Evolutionary conservation across 306 rosid genomes (phyloP).

Genomic region (Pachyrhizus erosus): DNA sequence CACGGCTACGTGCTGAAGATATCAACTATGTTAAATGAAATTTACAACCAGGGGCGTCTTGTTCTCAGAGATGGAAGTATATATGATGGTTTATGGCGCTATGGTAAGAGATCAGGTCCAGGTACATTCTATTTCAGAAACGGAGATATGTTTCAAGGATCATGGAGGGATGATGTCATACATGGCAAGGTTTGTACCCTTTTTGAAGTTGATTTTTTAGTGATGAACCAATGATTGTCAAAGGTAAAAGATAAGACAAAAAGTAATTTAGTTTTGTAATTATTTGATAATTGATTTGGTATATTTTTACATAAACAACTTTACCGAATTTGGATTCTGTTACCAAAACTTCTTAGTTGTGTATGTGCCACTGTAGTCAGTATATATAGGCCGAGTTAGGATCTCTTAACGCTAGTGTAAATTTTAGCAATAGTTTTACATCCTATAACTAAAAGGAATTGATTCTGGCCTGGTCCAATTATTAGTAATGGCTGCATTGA

Average conservation of each 20-base stretch:
- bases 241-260: background rate
- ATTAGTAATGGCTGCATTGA: slow-evolving; percentile 3
- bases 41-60: slow-evolving; percentile 74
- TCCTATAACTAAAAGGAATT: background rate
- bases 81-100: slow-evolving; percentile 93
- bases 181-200: slow-evolving; percentile 84
- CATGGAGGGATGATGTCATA: slow-evolving; percentile 97
- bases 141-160: slow-evolving; percentile 96
- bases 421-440: background rate
- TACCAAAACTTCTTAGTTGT: background rate
- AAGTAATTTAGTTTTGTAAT: slow-evolving; percentile 2
- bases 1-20: slow-evolving; percentile 26
- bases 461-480: slow-evolving; percentile 11
- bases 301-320: background rate
- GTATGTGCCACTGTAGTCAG: background rate
- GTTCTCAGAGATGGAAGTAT: slow-evolving; percentile 82
- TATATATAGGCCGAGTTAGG: background rate
- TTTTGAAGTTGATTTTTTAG: slow-evolving; percentile 24
- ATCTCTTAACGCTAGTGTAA: background rate
- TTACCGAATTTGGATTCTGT: no score
- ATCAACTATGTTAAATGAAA: slow-evolving; percentile 34
- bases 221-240: slow-evolving; percentile 10
- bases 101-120: slow-evolving; percentile 88
- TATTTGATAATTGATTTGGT: slow-evolving; percentile 1
- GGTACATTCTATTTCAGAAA: slow-evolving; percentile 90